phyloP scores from a whole-genome alignment of 352 stramenopile genomes.

The Pythium pectinolyticum region DNA sequence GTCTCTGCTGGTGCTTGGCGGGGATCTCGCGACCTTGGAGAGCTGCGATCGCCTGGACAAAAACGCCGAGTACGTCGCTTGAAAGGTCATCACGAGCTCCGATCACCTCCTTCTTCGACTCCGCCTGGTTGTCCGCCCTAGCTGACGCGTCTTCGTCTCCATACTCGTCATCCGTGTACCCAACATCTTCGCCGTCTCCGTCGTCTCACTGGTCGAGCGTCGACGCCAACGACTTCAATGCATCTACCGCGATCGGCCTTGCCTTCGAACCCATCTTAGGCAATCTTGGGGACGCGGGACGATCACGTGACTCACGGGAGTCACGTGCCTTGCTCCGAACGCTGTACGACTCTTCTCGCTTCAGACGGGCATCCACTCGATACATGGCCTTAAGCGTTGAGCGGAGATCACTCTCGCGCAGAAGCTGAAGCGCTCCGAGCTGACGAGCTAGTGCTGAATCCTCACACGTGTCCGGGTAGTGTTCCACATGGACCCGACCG shows the following conservation, averaged over 20 bases:
- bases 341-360: not conserved
- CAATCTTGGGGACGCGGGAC: not conserved
- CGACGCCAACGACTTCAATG: constrained; percentile 3
- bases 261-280: not conserved
- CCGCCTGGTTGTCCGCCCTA: not conserved
- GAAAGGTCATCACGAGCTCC: too few species aligned
- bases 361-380: not conserved
- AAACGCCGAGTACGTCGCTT: not conserved
- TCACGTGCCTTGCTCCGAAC: not conserved
- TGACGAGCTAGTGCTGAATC: not conserved
- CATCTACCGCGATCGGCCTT: not conserved
- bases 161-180: not conserved
- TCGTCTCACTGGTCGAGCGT: not conserved
- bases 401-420: not conserved
- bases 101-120: not conserved
- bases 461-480: constrained; percentile 20
- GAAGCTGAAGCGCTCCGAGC: not conserved
- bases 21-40: constrained; percentile 2
- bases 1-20: not conserved
- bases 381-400: not conserved
- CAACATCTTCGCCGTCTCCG: not conserved
- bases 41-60: not conserved
- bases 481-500: not conserved
- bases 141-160: not conserved
- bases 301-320: not conserved